These are phyloP conservation scores for Coffea canephora DNA, from an alignment of 257 asterid genomes.

Conservation along the genomic window DNA sequence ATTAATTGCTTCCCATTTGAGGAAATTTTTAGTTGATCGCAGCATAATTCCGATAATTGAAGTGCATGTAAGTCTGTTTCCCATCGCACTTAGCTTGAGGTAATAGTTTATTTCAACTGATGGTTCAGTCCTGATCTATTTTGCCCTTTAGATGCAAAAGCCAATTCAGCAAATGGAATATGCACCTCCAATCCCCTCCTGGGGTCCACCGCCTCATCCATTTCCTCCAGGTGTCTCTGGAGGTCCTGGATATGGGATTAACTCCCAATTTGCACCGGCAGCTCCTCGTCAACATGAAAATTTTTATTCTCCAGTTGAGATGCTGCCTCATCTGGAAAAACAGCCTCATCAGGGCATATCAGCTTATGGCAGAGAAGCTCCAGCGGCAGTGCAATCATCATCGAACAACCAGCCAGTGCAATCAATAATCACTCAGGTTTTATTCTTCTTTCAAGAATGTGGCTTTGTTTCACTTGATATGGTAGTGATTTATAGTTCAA, in stretches of 20 bases:
- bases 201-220: conserved; percentile 86
- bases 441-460: conserved; percentile 11
- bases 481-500: neutral
- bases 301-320: conserved; percentile 64
- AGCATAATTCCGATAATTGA: conserved; percentile 73
- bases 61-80: conserved; percentile 61
- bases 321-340: conserved; percentile 62
- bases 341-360: conserved; percentile 89
- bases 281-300: conserved; percentile 73
- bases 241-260: conserved; percentile 66
- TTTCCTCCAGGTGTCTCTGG: conserved; percentile 53
- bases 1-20: conserved; percentile 71
- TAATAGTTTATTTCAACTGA: conserved; percentile 4
- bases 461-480: conserved; percentile 5
- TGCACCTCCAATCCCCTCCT: conserved; percentile 66
- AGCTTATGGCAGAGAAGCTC: conserved; percentile 76
- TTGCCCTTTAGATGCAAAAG: conserved; percentile 54
- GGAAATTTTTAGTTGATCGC: conserved; percentile 86
- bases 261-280: conserved; percentile 64
- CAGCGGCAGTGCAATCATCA: conserved; percentile 56
- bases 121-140: conserved; percentile 11
- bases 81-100: neutral
- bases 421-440: conserved; percentile 79
- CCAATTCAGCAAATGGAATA: conserved; percentile 59
- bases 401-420: conserved; percentile 63